These are phyloP conservation scores for Plicaturopsis crispa DNA, from an alignment of 768 basidiomycete genomes.

Conservation along the genomic window DNA sequence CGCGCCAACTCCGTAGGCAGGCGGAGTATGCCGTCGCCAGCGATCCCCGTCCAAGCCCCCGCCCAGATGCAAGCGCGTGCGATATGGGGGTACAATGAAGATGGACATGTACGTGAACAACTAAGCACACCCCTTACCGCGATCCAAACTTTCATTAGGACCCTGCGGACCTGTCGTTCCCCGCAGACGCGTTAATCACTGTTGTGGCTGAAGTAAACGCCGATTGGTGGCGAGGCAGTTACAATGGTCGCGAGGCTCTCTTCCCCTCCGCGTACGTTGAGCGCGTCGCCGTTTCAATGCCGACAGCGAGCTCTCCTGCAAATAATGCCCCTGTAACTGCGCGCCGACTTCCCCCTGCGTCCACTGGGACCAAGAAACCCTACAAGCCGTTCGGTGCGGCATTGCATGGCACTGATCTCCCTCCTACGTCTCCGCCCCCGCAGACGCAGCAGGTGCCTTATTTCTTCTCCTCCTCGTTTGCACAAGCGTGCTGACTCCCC, in stretches of 20 bases:
- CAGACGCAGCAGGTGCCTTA: too few relatives aligned
- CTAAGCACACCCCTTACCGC: background rate
- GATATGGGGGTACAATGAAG: slow-evolving; percentile 61
- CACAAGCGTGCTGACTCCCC: too few relatives aligned
- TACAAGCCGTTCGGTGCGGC: slow-evolving; percentile 32
- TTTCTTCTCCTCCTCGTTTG: too few relatives aligned
- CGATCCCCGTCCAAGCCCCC: background rate
- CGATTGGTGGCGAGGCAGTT: slow-evolving; percentile 56
- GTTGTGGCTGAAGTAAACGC: slow-evolving; percentile 72
- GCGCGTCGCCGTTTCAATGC: too few relatives aligned
- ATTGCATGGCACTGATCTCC: slow-evolving; percentile 23
- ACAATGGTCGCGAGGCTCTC: slow-evolving; percentile 3
- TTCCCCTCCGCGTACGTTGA: slow-evolving; percentile 8
- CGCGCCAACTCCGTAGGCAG: too few relatives aligned
- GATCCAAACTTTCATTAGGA: slow-evolving; percentile 37
- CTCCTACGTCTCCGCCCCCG: slow-evolving; percentile 18
- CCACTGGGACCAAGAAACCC: slow-evolving; percentile 11
- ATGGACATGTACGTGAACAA: slow-evolving; percentile 33
- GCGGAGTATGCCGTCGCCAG: too few relatives aligned
- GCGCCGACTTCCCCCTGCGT: background rate
- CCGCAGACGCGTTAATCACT: slow-evolving; percentile 68
- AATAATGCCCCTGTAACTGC: slow-evolving; percentile 4
- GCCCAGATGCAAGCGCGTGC: slow-evolving; percentile 37
- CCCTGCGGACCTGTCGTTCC: slow-evolving; percentile 70
- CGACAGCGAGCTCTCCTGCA: too few relatives aligned